Percentiles rank a stretch among this genome's conserved stretches.
These are phyloP conservation scores for Primulina tabacum DNA, from an alignment of 257 asterid species.

Conservation along the genomic window DNA sequence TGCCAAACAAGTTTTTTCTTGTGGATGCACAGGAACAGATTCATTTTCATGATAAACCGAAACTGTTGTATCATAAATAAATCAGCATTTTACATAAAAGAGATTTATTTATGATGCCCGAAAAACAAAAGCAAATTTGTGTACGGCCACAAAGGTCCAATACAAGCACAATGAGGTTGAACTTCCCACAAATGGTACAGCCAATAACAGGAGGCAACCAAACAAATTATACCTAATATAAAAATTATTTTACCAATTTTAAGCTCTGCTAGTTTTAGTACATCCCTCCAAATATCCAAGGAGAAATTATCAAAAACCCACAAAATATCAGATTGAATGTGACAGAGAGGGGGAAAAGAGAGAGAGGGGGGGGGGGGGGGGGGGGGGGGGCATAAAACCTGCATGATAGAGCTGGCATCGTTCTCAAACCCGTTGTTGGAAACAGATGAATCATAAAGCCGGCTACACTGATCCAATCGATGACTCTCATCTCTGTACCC, in stretches of 20 bases:
- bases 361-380: no score
- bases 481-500: constrained; percentile 92
- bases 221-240: neutral
- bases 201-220: neutral
- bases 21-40: neutral
- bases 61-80: constrained; percentile 1
- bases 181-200: constrained; percentile 7
- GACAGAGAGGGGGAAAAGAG: neutral
- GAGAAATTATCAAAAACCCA: no score
- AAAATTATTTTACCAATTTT: neutral
- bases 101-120: neutral
- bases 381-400: constrained; percentile 40
- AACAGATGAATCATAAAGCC: constrained; percentile 84
- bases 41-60: neutral
- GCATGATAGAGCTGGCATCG: constrained; percentile 76
- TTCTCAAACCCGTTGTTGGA: constrained; percentile 79
- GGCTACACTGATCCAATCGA: constrained; percentile 79
- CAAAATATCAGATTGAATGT: neutral
- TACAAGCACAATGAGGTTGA: constrained; percentile 9
- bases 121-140: constrained; percentile 7
- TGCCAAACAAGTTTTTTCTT: neutral
- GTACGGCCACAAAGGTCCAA: constrained; percentile 5
- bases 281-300: no score
- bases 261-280: no score
- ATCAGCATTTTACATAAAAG: constrained; percentile 5